phyloP scores from a whole-genome alignment of 495 filamentous ascomycete genomes.

The Neurospora discreta region DNA sequence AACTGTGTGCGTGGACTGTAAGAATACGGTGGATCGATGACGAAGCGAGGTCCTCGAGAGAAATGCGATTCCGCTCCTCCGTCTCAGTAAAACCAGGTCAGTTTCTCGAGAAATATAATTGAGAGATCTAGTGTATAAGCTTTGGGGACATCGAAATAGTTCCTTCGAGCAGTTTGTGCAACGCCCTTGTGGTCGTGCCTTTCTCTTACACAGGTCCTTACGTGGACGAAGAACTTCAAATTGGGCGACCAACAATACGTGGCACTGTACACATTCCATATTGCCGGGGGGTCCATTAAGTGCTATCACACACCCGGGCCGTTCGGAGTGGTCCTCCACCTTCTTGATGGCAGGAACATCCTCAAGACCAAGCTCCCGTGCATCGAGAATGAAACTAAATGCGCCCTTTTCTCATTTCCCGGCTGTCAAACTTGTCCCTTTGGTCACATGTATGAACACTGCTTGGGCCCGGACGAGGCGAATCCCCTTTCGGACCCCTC shows the following conservation, averaged over 20 bases:
- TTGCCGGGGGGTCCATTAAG: background rate
- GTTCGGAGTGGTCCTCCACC: background rate
- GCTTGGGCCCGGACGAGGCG: background rate
- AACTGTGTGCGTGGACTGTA: background rate
- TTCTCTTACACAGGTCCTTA: background rate
- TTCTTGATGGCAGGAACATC: background rate
- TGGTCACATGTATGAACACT: background rate
- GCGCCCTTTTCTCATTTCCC: background rate
- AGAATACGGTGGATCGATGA: background rate
- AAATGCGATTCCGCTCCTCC: background rate
- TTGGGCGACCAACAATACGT: background rate
- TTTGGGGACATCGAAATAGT: background rate
- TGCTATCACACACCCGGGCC: background rate
- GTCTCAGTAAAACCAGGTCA: background rate
- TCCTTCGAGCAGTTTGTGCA: background rate
- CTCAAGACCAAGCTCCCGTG: background rate
- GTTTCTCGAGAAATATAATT: background rate
- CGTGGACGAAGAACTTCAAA: background rate
- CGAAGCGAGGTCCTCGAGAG: background rate
- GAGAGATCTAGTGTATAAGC: background rate
- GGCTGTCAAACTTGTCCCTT: background rate
- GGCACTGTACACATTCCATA: background rate
- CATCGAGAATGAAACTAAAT: background rate
- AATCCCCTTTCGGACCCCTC: background rate
- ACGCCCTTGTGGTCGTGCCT: background rate